These are phyloP conservation scores for Gastrodia elata DNA, from an alignment of 106 monocot species.

Conservation along the genomic window DNA sequence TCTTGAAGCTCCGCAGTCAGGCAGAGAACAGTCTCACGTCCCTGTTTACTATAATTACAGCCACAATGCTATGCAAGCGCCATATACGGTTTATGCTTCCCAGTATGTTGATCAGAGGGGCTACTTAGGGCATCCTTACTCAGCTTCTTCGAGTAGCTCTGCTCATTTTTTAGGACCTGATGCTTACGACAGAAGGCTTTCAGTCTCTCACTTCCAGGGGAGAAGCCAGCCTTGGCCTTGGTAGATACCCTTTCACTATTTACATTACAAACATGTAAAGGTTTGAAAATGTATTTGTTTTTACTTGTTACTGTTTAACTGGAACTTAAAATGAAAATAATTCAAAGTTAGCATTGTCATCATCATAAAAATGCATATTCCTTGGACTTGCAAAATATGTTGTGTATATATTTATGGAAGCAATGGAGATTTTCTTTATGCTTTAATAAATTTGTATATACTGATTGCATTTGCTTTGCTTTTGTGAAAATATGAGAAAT, in stretches of 20 bases:
- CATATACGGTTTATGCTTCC: background rate
- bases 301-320: too few species aligned
- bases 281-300: too few species aligned
- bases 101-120: conserved; percentile 6
- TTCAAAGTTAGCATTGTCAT: too few species aligned
- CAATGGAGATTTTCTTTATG: too few species aligned
- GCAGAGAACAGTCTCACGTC: background rate
- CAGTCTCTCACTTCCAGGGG: background rate
- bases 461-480: too few species aligned
- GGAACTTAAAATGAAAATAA: too few species aligned
- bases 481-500: too few species aligned
- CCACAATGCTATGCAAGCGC: background rate
- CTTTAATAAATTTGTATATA: too few species aligned
- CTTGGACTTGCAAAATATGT: too few species aligned
- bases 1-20: background rate
- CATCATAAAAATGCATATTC: too few species aligned
- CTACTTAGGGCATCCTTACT: background rate
- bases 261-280: too few species aligned
- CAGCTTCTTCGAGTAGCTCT: background rate
- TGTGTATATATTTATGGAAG: too few species aligned
- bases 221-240: background rate
- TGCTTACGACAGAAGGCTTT: background rate
- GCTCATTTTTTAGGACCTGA: background rate
- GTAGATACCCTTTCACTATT: background rate
- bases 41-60: background rate